Evolutionary conservation across 169 alveolate genomes (phyloP), one percentile per base, ranked within the genome.

Genomic region (Plasmodium fragile): DNA sequence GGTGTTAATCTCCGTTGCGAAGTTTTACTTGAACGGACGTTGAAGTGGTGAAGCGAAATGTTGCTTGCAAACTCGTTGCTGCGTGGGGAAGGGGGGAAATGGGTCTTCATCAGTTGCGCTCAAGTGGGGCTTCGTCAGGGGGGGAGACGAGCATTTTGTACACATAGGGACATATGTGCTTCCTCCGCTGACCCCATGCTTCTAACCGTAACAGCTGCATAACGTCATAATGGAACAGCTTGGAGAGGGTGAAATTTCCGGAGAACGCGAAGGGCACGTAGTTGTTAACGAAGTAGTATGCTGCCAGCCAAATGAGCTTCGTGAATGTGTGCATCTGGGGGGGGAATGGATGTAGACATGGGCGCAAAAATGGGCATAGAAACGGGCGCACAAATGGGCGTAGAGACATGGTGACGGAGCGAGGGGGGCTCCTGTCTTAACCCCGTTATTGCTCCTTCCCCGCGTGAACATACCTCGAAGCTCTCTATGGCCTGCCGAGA

Each of bases 221-320:
- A 3, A 87, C 22, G 49, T 77, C 80, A 77, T 79, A 36, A 25
- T 87, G 18, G 69, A 87, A 55, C 25, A 87, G 41, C 69, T 77
- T 53, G 25, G 85, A 55, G n/a, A 87, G n/a, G 25, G 52, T 87
- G 45, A 87, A 87, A 87, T 78, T 55, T 75, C 69, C 39, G 10
- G 93, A 87, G 69, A 87, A 87, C 32, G 93, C 43, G 80, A 87
- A 87, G 25, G 93, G 93, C 18, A 78, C 30, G 52, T 87, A 87
- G 49, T 78, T 59, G 43, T 77, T 87, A 25, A 39, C 73, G n/a
- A 87, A 77, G 80, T 87, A 87, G 80, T 87, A 87, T 1, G 93
- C 81, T 36, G 41, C 87, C 70, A 87, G 28, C 93, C 93, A 87
- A n/a, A 87, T n/a, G 10, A 78, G 39, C 71, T 87, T 87, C 75